A percentile compares a stretch with the other conserved stretches of the same genome.
phyloP scores from a whole-genome alignment of 345 rosid species.

The Eucalyptus virginea region DNA sequence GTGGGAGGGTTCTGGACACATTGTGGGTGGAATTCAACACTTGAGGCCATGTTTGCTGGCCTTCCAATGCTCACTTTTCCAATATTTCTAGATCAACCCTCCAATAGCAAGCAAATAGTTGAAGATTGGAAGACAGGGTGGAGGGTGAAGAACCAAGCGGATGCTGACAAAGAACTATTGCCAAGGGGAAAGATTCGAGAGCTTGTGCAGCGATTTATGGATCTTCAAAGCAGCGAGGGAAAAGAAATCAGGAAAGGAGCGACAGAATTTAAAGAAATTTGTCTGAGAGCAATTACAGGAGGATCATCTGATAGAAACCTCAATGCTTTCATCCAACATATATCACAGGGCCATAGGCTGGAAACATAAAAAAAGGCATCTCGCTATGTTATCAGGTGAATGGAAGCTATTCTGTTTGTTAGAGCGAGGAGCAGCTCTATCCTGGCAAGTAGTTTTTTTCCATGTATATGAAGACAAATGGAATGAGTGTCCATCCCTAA shows the following conservation, averaged over 20 bases:
- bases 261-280: neutral
- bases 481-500: neutral
- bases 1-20: constrained; percentile 63
- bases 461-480: neutral
- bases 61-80: constrained; percentile 43
- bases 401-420: neutral
- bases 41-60: constrained; percentile 36
- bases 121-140: constrained; percentile 52
- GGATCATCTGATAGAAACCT: constrained; percentile 29
- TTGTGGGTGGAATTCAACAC: constrained; percentile 55
- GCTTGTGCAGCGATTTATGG: constrained; percentile 11
- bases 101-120: constrained; percentile 31
- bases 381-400: neutral
- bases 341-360: neutral
- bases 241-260: constrained; percentile 19
- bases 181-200: constrained; percentile 11
- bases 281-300: constrained; percentile 12
- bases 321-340: constrained; percentile 16
- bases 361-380: neutral
- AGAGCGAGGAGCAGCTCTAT: neutral
- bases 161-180: constrained; percentile 2
- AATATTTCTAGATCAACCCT: constrained; percentile 26
- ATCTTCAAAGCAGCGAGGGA: constrained; percentile 2
- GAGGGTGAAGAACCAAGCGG: constrained; percentile 7
- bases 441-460: neutral